Percentiles rank a stretch among this genome's conserved stretches.
Conservation (phyloP, 75 land plant genomes). For the Cryptomeria japonica region DNA sequence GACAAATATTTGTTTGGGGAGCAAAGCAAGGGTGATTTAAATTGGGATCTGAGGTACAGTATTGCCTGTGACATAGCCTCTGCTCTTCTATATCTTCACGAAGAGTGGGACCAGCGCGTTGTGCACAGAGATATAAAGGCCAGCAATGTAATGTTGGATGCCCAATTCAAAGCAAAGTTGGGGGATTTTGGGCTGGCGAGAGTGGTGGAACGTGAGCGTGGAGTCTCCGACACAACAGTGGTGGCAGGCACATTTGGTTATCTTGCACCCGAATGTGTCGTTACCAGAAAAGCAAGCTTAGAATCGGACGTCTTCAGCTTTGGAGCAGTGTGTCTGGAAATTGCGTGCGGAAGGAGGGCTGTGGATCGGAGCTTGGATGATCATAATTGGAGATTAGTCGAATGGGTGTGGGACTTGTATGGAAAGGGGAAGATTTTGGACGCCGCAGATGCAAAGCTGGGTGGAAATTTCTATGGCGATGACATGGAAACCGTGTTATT, state of each 20-base stretch:
- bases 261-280: conserved; percentile 27
- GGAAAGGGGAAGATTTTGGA: too few species aligned
- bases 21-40: neutral
- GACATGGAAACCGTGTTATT: too few species aligned
- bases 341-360: conserved; percentile 30
- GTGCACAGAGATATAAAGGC: conserved; percentile 57
- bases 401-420: too few species aligned
- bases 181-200: conserved; percentile 37
- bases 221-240: neutral
- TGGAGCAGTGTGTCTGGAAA: conserved; percentile 26
- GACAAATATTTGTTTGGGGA: conserved; percentile 27
- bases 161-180: conserved; percentile 25
- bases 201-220: conserved; percentile 12
- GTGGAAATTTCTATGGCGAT: too few species aligned
- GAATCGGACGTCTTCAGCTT: conserved; percentile 31
- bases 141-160: conserved; percentile 40
- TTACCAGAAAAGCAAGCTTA: conserved; percentile 17
- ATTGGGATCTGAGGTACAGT: conserved; percentile 36
- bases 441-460: too few species aligned
- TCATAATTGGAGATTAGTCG: too few species aligned
- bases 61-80: conserved; percentile 33
- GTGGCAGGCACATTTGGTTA: conserved; percentile 34
- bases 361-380: neutral
- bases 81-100: conserved; percentile 39
- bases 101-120: conserved; percentile 37